A percentile compares a stretch with the other conserved stretches of the same genome.
phyloP scores from a whole-genome alignment of 176 grass and related monocot genomes.

The Luzula sylvatica region DNA sequence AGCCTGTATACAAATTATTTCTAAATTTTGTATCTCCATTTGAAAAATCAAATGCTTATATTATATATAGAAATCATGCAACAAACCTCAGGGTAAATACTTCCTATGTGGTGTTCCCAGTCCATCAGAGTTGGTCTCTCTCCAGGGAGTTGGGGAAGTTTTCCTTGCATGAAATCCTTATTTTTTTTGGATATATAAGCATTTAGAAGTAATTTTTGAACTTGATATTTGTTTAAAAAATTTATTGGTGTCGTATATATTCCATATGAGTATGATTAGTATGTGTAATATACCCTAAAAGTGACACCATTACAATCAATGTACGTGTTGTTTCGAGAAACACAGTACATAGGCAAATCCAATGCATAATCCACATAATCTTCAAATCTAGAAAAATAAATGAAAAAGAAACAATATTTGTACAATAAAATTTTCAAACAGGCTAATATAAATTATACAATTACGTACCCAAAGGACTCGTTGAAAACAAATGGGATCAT shows the following conservation, averaged over 20 bases:
- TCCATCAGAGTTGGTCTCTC: slow-evolving; percentile 27
- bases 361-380: slow-evolving; percentile 71
- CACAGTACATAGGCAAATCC: slow-evolving; percentile 80
- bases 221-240: no score
- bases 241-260: no score
- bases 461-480: slow-evolving; percentile 52
- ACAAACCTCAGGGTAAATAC: slow-evolving; percentile 28
- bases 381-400: slow-evolving; percentile 49
- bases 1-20: slow-evolving; percentile 12
- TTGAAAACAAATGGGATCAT: slow-evolving; percentile 83
- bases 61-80: no score
- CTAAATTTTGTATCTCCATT: no score
- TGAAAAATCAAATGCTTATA: no score
- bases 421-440: neutral
- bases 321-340: slow-evolving; percentile 73
- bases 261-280: slow-evolving; percentile 4
- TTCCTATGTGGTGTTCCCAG: slow-evolving; percentile 33
- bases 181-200: no score
- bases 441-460: no score
- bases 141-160: slow-evolving; percentile 29
- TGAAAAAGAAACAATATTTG: slow-evolving; percentile 1
- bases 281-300: slow-evolving; percentile 52
- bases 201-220: neutral
- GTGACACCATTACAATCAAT: slow-evolving; percentile 79
- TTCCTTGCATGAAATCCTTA: slow-evolving; percentile 41